Evolutionary conservation across 257 asterid species (phyloP).

Genomic region (Voacanga thouarsii): DNA sequence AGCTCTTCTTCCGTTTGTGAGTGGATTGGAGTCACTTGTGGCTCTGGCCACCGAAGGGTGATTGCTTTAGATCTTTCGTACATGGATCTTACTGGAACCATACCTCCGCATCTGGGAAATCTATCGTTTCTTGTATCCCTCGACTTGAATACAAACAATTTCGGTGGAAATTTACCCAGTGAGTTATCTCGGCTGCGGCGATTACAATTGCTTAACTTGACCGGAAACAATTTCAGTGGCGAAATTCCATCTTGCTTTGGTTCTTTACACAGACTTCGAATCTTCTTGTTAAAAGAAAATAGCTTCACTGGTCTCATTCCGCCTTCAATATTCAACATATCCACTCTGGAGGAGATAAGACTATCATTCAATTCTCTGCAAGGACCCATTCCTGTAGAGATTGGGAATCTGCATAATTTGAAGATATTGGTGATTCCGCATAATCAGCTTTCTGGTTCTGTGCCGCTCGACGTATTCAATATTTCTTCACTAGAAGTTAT

Average conservation of each 20-base stretch:
- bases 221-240: slow-evolving; percentile 22
- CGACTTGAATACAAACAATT: slow-evolving; percentile 21
- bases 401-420: slow-evolving; percentile 19
- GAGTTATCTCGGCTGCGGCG: slow-evolving; percentile 6
- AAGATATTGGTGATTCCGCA: background rate
- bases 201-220: slow-evolving; percentile 11
- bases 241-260: slow-evolving; percentile 20
- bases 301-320: slow-evolving; percentile 21
- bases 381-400: slow-evolving; percentile 17
- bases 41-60: too few relatives aligned
- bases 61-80: too few relatives aligned
- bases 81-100: slow-evolving; percentile 4
- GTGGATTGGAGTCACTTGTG: too few relatives aligned
- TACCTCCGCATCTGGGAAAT: slow-evolving; percentile 22
- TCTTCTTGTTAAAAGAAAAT: background rate
- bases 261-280: slow-evolving; percentile 15
- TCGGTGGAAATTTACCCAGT: slow-evolving; percentile 23
- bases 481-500: slow-evolving; percentile 27
- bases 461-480: slow-evolving; percentile 24
- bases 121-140: slow-evolving; percentile 28
- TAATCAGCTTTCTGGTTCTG: slow-evolving; percentile 12
- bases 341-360: slow-evolving; percentile 19
- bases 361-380: slow-evolving; percentile 16
- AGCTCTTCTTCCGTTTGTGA: too few relatives aligned
- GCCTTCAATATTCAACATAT: slow-evolving; percentile 16